Conservation (phyloP, 2,329 filamentous ascomycete species). For the Thermoascus crustaceus region DNA sequence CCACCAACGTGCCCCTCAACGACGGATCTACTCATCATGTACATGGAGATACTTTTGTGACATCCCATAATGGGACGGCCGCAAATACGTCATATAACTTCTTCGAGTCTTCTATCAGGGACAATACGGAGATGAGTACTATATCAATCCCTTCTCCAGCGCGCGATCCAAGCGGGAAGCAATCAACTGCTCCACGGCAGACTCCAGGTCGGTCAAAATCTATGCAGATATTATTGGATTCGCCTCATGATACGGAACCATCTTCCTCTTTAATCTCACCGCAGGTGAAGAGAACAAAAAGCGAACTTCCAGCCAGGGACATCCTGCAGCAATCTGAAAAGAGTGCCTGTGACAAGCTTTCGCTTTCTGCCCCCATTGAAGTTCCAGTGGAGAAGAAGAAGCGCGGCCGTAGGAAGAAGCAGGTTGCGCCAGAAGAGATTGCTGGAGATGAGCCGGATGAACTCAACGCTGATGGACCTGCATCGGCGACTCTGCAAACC, state of each 20-base stretch:
- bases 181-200: conserved; percentile 9
- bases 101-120: conserved; percentile 17
- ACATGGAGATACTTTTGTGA: not conserved
- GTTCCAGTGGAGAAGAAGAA: conserved; percentile 19
- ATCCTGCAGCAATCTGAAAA: conserved; percentile 13
- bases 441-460: conserved; percentile 2
- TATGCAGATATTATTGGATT: conserved; percentile 19
- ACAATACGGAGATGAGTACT: conserved; percentile 1
- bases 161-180: not conserved
- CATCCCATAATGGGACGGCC: not conserved
- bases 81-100: conserved; percentile 13
- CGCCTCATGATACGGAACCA: conserved; percentile 34
- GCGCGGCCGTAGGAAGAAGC: conserved; percentile 24
- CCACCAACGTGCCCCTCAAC: not conserved
- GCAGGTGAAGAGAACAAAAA: conserved; percentile 16
- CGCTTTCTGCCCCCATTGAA: conserved; percentile 18
- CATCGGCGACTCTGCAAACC: not conserved
- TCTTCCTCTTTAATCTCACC: conserved; percentile 27
- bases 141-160: not conserved
- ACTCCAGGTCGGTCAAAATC: conserved; percentile 17
- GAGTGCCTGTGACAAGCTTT: conserved; percentile 21
- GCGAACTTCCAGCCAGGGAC: conserved; percentile 10
- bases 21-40: not conserved
- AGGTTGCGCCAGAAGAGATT: conserved; percentile 5
- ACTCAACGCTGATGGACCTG: conserved; percentile 1